Conservation (phyloP, 768 basidiomycete species). For the Suillus weaverae region DNA sequence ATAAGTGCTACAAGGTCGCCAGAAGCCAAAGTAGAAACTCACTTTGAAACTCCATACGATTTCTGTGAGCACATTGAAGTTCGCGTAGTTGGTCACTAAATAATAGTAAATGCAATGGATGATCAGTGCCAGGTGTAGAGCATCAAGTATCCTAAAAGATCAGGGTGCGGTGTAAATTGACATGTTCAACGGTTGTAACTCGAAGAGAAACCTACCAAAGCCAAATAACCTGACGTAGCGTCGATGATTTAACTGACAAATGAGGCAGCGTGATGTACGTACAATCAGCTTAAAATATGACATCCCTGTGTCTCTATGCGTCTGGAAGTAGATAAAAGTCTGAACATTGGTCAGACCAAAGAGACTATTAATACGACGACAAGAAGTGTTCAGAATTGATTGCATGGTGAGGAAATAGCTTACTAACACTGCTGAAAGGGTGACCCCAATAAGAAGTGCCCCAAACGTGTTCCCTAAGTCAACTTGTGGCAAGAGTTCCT, state of each 20-base stretch:
- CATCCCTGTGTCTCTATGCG: not conserved
- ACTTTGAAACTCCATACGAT: conserved; percentile 1
- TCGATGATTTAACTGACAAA: not conserved
- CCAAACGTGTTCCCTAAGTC: not conserved
- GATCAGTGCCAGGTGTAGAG: not conserved
- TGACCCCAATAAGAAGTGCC: not conserved
- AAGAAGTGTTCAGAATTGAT: not conserved
- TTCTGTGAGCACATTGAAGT: not conserved
- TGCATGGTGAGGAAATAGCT: not conserved
- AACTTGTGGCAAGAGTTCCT: not conserved
- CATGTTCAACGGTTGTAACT: not conserved
- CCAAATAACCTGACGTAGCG: not conserved
- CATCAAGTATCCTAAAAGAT: not conserved
- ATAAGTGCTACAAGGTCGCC: not conserved
- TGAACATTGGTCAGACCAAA: not conserved
- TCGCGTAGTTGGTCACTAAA: not conserved
- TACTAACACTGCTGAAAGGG: not conserved
- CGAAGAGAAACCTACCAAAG: not conserved
- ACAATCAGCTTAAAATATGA: not conserved
- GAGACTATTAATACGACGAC: not conserved
- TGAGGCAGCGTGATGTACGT: not conserved
- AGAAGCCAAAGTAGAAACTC: not conserved
- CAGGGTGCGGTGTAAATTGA: not conserved
- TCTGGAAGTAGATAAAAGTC: not conserved
- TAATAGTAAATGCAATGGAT: not conserved